A percentile compares a stretch with the other conserved stretches of the same genome.
Evolutionary conservation across 495 filamentous ascomycete genomes (phyloP).

Genomic region (Penicillium fimorum): DNA sequence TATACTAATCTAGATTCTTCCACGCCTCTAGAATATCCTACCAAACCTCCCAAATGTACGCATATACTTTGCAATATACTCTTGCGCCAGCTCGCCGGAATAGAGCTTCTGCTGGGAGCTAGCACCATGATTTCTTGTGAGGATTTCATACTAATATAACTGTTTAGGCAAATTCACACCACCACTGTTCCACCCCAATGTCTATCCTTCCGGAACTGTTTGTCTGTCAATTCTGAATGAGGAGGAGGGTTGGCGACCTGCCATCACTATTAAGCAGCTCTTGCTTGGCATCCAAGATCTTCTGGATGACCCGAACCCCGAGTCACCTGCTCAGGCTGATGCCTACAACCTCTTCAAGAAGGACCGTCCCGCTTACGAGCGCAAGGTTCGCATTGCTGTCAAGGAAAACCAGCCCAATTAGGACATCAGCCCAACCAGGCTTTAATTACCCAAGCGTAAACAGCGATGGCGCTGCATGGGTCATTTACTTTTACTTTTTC

Average conservation of each 20-base stretch:
- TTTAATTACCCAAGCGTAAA: slow-evolving; percentile 2
- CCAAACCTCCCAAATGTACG: slow-evolving; percentile 97
- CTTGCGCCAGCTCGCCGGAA: too few species aligned
- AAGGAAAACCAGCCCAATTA: slow-evolving; percentile 77
- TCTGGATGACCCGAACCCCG: slow-evolving; percentile 93
- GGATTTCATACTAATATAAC: not conserved
- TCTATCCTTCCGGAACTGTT: slow-evolving; percentile 97
- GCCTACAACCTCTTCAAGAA: slow-evolving; percentile 97
- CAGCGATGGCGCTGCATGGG: slow-evolving; percentile 5
- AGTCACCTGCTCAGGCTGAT: slow-evolving; percentile 94
- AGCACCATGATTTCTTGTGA: not conserved
- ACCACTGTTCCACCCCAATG: slow-evolving; percentile 97
- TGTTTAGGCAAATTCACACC: slow-evolving; percentile 88
- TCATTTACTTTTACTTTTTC: slow-evolving; percentile 13
- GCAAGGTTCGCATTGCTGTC: slow-evolving; percentile 80
- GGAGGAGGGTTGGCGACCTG: slow-evolving; percentile 97
- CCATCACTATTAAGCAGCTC: slow-evolving; percentile 97
- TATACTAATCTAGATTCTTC: slow-evolving; percentile 15
- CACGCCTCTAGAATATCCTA: slow-evolving; percentile 79
- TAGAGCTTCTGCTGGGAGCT: not conserved
- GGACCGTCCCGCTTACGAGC: slow-evolving; percentile 83
- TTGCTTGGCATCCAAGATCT: slow-evolving; percentile 94
- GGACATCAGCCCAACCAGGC: slow-evolving; percentile 4
- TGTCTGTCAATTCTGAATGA: slow-evolving; percentile 98
- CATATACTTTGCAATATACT: slow-evolving; percentile 7